These are phyloP conservation scores for Notholithocarpus densiflorus DNA, from an alignment of 306 rosid genomes.

Conservation along the genomic window DNA sequence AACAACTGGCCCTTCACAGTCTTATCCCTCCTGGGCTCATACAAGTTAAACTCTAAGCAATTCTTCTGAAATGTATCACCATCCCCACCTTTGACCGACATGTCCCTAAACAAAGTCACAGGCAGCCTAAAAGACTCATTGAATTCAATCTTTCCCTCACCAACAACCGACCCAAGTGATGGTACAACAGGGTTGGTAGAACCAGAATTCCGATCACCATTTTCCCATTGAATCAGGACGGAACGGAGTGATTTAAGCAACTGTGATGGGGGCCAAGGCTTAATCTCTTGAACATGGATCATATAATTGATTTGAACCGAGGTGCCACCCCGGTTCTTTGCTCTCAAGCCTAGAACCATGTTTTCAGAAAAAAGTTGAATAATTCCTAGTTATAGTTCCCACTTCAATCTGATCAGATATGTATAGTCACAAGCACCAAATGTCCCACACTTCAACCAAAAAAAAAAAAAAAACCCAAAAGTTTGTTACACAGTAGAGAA, in stretches of 20 bases:
- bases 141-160: constrained; percentile 82
- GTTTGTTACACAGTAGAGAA: neutral
- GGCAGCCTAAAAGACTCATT: constrained; percentile 73
- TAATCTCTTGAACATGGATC: constrained; percentile 74
- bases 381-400: constrained; percentile 16
- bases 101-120: constrained; percentile 63
- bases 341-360: constrained; percentile 71
- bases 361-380: constrained; percentile 11
- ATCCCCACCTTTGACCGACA: constrained; percentile 62
- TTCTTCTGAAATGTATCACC: constrained; percentile 68
- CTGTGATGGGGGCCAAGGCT: constrained; percentile 97
- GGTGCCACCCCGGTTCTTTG: constrained; percentile 60
- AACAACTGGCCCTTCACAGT: constrained; percentile 75
- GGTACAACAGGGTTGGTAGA: constrained; percentile 72
- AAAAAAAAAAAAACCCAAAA: neutral
- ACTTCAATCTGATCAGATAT: constrained; percentile 29
- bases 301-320: constrained; percentile 54
- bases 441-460: constrained; percentile 9
- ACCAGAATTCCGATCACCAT: constrained; percentile 77
- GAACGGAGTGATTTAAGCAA: constrained; percentile 69
- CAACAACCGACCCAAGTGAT: constrained; percentile 51
- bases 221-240: constrained; percentile 90
- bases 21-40: constrained; percentile 84
- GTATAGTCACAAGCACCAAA: constrained; percentile 28
- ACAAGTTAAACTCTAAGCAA: constrained; percentile 73